These are phyloP conservation scores for Aspergillaceae sp. DNA, from an alignment of 2,329 filamentous ascomycete genomes.

Conservation along the genomic window DNA sequence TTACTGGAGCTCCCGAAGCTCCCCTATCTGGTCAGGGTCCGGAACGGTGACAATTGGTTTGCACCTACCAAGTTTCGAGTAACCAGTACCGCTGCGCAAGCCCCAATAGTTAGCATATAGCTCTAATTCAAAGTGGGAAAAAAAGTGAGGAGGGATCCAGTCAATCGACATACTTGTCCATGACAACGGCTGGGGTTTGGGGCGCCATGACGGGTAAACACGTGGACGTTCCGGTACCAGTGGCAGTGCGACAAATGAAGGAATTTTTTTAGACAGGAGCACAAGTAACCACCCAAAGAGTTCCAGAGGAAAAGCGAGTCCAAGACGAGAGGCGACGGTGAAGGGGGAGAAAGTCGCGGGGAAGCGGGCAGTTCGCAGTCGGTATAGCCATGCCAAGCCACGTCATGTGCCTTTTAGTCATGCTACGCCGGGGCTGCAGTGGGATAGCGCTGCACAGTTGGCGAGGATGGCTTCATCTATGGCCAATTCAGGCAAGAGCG, in stretches of 20 bases:
- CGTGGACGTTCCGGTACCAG: not conserved
- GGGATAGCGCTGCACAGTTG: not conserved
- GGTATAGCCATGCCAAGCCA: slow-evolving; percentile 6
- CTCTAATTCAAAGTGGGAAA: slow-evolving; percentile 1
- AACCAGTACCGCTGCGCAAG: slow-evolving; percentile 80
- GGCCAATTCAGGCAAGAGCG: not conserved
- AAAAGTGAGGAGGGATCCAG: slow-evolving; percentile 6
- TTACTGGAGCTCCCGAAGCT: slow-evolving; percentile 11
- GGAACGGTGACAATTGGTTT: slow-evolving; percentile 3
- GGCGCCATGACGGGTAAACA: slow-evolving; percentile 62
- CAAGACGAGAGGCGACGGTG: not conserved
- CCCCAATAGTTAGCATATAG: too few relatives aligned
- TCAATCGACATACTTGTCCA: slow-evolving; percentile 85
- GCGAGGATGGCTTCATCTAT: not conserved
- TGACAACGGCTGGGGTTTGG: slow-evolving; percentile 99
- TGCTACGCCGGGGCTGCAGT: not conserved
- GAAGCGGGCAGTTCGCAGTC: slow-evolving; percentile 4
- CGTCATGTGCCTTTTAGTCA: slow-evolving; percentile 6
- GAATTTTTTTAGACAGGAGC: not conserved
- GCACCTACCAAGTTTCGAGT: slow-evolving; percentile 87
- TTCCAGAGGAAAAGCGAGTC: too few relatives aligned
- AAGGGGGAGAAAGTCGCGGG: slow-evolving; percentile 4
- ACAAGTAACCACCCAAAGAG: too few relatives aligned
- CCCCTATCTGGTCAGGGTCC: not conserved
- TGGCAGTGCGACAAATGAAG: not conserved